These are phyloP conservation scores for Apiospora marii DNA, from an alignment of 2,329 filamentous ascomycete species.

Conservation along the genomic window DNA sequence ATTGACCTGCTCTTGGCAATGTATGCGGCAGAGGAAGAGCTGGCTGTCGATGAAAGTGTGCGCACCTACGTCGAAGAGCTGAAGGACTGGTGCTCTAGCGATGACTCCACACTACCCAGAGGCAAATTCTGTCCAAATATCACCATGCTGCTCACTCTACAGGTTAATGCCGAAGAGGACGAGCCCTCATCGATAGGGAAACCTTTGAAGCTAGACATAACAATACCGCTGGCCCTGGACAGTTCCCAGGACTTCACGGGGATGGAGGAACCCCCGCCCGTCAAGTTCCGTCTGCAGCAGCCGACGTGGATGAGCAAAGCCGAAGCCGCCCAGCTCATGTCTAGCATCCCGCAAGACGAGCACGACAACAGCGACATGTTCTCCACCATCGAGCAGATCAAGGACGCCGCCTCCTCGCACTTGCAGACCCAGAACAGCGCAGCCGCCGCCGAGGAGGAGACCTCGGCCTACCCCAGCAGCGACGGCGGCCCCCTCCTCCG, in stretches of 20 bases:
- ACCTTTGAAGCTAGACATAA: slow-evolving; percentile 45
- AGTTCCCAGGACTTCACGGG: slow-evolving; percentile 26
- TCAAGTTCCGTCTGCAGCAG: slow-evolving; percentile 54
- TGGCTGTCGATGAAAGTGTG: slow-evolving; percentile 38
- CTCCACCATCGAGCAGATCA: slow-evolving; percentile 53
- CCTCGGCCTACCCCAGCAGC: not conserved
- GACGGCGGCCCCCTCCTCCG: slow-evolving; percentile 48
- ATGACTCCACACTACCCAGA: not conserved
- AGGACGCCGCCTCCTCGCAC: not conserved
- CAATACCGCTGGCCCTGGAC: slow-evolving; percentile 41
- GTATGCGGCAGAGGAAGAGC: slow-evolving; percentile 52
- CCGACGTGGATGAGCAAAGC: slow-evolving; percentile 61
- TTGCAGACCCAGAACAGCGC: not conserved
- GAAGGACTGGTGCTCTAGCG: slow-evolving; percentile 27
- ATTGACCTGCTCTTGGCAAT: slow-evolving; percentile 61
- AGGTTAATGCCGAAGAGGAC: slow-evolving; percentile 30
- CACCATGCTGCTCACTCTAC: slow-evolving; percentile 39
- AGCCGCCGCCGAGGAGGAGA: not conserved
- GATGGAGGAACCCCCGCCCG: slow-evolving; percentile 47
- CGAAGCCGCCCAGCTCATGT: slow-evolving; percentile 48
- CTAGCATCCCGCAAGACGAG: slow-evolving; percentile 47
- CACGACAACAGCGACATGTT: slow-evolving; percentile 53
- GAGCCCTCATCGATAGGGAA: not conserved
- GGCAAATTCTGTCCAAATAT: slow-evolving; percentile 24
- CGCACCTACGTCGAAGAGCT: slow-evolving; percentile 23